Conservation (phyloP, 208 protist genomes). For the Trypanosoma cruzi region DNA sequence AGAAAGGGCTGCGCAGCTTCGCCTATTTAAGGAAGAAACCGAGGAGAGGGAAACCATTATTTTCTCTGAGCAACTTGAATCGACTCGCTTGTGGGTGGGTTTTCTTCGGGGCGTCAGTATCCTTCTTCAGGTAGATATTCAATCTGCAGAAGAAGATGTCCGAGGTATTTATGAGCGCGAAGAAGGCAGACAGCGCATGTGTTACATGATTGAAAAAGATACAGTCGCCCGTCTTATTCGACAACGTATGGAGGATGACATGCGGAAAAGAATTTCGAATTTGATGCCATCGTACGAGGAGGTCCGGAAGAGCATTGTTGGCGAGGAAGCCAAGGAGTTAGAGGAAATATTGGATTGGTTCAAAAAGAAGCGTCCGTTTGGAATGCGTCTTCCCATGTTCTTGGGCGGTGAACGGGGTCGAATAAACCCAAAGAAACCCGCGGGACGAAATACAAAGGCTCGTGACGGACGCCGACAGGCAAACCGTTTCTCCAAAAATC, state of each 20-base stretch:
- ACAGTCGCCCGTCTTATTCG: conserved; percentile 30
- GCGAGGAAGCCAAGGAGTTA: conserved; percentile 44
- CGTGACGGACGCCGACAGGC: neutral
- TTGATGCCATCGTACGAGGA: conserved; percentile 48
- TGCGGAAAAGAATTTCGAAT: conserved; percentile 32
- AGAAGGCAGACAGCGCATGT: conserved; percentile 32
- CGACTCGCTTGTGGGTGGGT: conserved; percentile 33
- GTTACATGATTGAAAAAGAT: conserved; percentile 45
- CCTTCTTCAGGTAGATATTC: conserved; percentile 28
- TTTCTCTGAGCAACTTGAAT: conserved; percentile 40
- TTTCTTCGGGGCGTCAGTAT: conserved; percentile 29
- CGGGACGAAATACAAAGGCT: neutral
- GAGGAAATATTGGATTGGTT: conserved; percentile 41
- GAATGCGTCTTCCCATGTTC: conserved; percentile 40
- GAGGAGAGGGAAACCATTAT: conserved; percentile 30
- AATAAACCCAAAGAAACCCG: conserved; percentile 10
- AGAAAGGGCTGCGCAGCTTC: conserved; percentile 26
- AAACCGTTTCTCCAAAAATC: neutral
- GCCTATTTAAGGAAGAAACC: conserved; percentile 31
- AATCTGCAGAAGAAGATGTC: conserved; percentile 26
- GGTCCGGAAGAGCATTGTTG: conserved; percentile 32
- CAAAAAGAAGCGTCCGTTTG: conserved; percentile 54
- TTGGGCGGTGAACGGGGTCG: conserved; percentile 36
- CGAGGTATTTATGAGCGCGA: conserved; percentile 36
- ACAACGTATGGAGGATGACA: conserved; percentile 35